A percentile compares a stretch with the other conserved stretches of the same genome.
Evolutionary conservation across 208 protist species (phyloP).

Genomic region (Kentomonas sorsogonicus): DNA sequence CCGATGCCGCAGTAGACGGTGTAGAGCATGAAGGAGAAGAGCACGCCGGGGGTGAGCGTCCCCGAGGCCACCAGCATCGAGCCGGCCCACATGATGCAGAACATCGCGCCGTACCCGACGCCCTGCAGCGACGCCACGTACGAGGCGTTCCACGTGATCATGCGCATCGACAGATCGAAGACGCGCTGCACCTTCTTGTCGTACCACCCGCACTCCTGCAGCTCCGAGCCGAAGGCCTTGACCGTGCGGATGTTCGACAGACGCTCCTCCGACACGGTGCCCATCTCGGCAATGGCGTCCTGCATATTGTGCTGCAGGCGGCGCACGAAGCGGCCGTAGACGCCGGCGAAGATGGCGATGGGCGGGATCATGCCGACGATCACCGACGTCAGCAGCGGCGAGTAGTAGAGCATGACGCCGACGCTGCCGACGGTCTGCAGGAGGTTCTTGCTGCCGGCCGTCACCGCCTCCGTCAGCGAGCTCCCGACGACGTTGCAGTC

Average conservation of each 20-base stretch:
- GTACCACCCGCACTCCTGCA: constrained; percentile 69
- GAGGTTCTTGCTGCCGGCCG: constrained; percentile 74
- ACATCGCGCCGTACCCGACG: constrained; percentile 78
- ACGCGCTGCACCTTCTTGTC: constrained; percentile 60
- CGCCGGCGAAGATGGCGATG: constrained; percentile 74
- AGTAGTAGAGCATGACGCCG: constrained; percentile 86
- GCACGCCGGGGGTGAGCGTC: constrained; percentile 63
- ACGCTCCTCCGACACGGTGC: constrained; percentile 76
- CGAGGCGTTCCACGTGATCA: constrained; percentile 66
- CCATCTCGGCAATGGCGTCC: constrained; percentile 74
- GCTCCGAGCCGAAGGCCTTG: constrained; percentile 63
- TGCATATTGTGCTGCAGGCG: constrained; percentile 75
- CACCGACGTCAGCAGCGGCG: constrained; percentile 71
- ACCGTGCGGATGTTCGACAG: constrained; percentile 79
- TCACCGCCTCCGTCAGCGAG: constrained; percentile 77
- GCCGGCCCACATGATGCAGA: constrained; percentile 84
- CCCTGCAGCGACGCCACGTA: constrained; percentile 78
- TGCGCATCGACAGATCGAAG: constrained; percentile 61
- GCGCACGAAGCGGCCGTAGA: constrained; percentile 78
- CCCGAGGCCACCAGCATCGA: constrained; percentile 75
- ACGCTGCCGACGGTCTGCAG: constrained; percentile 76
- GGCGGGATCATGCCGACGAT: constrained; percentile 80
- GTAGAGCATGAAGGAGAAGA: constrained; percentile 90
- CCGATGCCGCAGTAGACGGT: constrained; percentile 86
- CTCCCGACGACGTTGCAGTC: constrained; percentile 84